Percentiles rank a stretch among this genome's conserved stretches.
phyloP scores from a whole-genome alignment of 2,329 filamentous ascomycete species.

The Xylaria sp. region DNA sequence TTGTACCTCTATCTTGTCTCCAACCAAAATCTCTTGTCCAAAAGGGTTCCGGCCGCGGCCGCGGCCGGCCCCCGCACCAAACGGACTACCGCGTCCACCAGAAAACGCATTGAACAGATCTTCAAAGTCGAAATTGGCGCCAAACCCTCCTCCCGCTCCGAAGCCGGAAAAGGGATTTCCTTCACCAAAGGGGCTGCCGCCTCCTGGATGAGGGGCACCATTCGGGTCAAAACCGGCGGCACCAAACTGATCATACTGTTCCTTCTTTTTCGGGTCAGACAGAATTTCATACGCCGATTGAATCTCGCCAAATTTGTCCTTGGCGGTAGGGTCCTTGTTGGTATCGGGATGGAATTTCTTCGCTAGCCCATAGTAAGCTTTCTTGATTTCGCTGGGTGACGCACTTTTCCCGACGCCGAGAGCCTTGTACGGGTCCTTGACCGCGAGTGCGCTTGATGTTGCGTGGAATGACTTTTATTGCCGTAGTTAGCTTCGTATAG shows the following conservation, averaged over 20 bases:
- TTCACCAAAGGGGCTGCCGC: slow-evolving; percentile 69
- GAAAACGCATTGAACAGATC: slow-evolving; percentile 92
- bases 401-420: slow-evolving; percentile 86
- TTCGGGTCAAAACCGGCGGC: slow-evolving; percentile 86
- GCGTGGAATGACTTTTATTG: slow-evolving; percentile 66
- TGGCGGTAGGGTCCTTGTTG: slow-evolving; percentile 93
- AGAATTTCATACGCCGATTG: slow-evolving; percentile 94
- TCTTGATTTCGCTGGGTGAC: slow-evolving; percentile 91
- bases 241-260: slow-evolving; percentile 91
- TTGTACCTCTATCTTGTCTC: slow-evolving; percentile 95
- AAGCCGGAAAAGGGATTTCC: slow-evolving; percentile 65
- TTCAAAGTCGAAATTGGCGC: slow-evolving; percentile 91
- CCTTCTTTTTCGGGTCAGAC: slow-evolving; percentile 90
- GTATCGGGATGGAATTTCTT: slow-evolving; percentile 99
- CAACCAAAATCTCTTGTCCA: slow-evolving; percentile 82
- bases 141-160: slow-evolving; percentile 75
- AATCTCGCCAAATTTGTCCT: slow-evolving; percentile 93
- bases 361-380: slow-evolving; percentile 95
- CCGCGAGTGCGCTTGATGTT: slow-evolving; percentile 60
- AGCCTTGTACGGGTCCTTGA: slow-evolving; percentile 85
- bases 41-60: slow-evolving; percentile 73
- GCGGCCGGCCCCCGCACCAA: slow-evolving; percentile 65
- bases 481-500: slow-evolving; percentile 33
- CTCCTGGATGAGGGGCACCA: slow-evolving; percentile 64
- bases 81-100: slow-evolving; percentile 62